These are phyloP conservation scores for Parathielavia hyrcaniae DNA, from an alignment of 495 filamentous ascomycete genomes.

Conservation along the genomic window DNA sequence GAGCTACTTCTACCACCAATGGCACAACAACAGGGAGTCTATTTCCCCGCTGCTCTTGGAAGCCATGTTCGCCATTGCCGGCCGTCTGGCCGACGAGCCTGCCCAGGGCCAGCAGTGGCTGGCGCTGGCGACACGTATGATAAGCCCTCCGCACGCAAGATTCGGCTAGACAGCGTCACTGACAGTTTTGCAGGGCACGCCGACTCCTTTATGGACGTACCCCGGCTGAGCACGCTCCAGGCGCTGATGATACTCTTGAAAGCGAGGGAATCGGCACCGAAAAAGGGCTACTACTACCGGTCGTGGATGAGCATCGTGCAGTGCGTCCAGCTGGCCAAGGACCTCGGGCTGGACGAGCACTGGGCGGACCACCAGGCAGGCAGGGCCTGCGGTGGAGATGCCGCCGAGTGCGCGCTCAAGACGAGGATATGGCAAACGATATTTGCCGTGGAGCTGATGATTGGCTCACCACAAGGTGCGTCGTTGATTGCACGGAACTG, in stretches of 20 bases:
- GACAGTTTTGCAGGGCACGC: constrained; percentile 62
- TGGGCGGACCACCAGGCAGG: constrained; percentile 67
- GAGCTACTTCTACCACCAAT: constrained; percentile 79
- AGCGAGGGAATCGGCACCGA: constrained; percentile 83
- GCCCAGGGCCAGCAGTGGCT: constrained; percentile 89
- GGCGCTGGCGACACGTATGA: constrained; percentile 80
- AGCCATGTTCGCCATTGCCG: constrained; percentile 91
- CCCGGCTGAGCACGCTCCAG: constrained; percentile 88
- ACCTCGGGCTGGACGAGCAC: constrained; percentile 87
- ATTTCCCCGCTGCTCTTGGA: constrained; percentile 91
- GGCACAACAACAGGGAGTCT: constrained; percentile 74
- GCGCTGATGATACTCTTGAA: constrained; percentile 83
- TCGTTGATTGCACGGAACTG: background rate
- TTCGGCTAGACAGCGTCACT: constrained; percentile 17
- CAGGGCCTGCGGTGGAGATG: constrained; percentile 58
- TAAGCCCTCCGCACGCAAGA: background rate
- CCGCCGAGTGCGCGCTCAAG: constrained; percentile 73
- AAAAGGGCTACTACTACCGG: constrained; percentile 91
- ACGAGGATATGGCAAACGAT: constrained; percentile 88
- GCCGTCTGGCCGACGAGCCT: constrained; percentile 73
- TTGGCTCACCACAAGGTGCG: constrained; percentile 88
- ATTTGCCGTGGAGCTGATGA: constrained; percentile 83
- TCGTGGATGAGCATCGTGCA: constrained; percentile 97
- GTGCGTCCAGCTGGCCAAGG: constrained; percentile 86
- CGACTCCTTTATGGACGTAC: constrained; percentile 93